phyloP scores from a whole-genome alignment of 768 basidiomycete genomes.

The Xerocomus potaroensis region DNA sequence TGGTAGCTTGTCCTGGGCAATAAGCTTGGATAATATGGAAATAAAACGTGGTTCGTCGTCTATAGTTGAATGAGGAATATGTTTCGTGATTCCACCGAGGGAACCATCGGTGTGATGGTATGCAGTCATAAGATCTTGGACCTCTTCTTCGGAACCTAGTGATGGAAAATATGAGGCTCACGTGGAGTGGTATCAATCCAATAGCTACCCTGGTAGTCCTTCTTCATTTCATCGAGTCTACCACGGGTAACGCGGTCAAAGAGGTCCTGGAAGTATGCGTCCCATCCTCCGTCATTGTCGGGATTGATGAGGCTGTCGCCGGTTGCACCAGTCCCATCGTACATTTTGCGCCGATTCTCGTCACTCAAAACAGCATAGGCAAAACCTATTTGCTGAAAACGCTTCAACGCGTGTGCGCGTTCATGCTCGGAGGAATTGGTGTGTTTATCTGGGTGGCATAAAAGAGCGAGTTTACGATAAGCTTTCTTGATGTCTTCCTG shows the following conservation, averaged over 20 bases:
- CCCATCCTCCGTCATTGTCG: constrained; percentile 83
- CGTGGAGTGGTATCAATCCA: not conserved
- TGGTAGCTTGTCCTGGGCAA: constrained; percentile 56
- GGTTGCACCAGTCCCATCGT: constrained; percentile 84
- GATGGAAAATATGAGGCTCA: not conserved
- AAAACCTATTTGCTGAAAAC: constrained; percentile 92
- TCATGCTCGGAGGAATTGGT: constrained; percentile 51
- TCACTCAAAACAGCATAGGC: constrained; percentile 89
- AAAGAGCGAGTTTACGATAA: constrained; percentile 79
- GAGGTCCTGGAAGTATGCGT: constrained; percentile 87
- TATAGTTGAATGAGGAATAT: constrained; percentile 80
- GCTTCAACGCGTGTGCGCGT: constrained; percentile 63
- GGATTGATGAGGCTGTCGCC: constrained; percentile 68
- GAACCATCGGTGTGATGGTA: constrained; percentile 72
- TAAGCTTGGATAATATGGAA: constrained; percentile 58
- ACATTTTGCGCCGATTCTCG: constrained; percentile 65
- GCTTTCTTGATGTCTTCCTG: constrained; percentile 73
- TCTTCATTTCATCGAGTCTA: constrained; percentile 90
- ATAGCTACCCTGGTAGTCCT: constrained; percentile 76
- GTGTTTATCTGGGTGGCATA: constrained; percentile 91
- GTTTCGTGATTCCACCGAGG: constrained; percentile 75
- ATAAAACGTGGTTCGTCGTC: constrained; percentile 88
- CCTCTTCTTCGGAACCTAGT: constrained; percentile 82
- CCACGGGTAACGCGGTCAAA: constrained; percentile 84
- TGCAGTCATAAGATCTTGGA: constrained; percentile 69